Evolutionary conservation across 768 basidiomycete species (phyloP).

Genomic region (Lactifluus echinatus): DNA sequence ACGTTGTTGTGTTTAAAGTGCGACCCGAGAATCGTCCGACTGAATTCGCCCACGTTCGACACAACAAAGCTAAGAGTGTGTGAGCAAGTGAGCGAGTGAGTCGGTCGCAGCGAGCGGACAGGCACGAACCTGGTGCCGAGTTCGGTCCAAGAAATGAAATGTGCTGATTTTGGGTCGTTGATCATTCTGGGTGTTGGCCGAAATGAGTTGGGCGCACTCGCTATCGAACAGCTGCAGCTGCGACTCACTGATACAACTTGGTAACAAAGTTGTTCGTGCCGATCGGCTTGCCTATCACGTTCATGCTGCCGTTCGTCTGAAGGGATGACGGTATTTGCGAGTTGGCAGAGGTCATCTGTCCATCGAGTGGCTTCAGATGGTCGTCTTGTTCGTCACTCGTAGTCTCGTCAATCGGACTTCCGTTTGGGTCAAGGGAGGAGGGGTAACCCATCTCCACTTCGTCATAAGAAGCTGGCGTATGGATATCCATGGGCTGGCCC

Average conservation of each 20-base stretch:
- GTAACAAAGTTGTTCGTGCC: conserved; percentile 76
- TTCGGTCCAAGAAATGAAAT: conserved; percentile 79
- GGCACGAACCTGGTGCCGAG: conserved; percentile 52
- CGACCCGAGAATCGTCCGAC: conserved; percentile 71
- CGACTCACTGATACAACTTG: conserved; percentile 74
- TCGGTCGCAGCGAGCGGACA: not conserved
- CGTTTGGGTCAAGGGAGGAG: conserved; percentile 39
- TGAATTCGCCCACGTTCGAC: conserved; percentile 80
- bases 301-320: conserved; percentile 33
- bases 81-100: not conserved
- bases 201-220: too few species aligned
- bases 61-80: conserved; percentile 55
- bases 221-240: too few species aligned
- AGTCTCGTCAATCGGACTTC: conserved; percentile 35
- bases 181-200: conserved; percentile 59
- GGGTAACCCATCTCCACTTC: conserved; percentile 46
- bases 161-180: conserved; percentile 68
- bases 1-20: conserved; percentile 92
- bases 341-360: conserved; percentile 17
- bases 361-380: conserved; percentile 27
- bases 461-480: conserved; percentile 37
- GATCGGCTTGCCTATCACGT: conserved; percentile 56
- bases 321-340: conserved; percentile 12
- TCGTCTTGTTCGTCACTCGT: conserved; percentile 32
- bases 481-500: conserved; percentile 29